Conservation (phyloP, 352 stramenopile species). For the Globisporangium yorkense region DNA sequence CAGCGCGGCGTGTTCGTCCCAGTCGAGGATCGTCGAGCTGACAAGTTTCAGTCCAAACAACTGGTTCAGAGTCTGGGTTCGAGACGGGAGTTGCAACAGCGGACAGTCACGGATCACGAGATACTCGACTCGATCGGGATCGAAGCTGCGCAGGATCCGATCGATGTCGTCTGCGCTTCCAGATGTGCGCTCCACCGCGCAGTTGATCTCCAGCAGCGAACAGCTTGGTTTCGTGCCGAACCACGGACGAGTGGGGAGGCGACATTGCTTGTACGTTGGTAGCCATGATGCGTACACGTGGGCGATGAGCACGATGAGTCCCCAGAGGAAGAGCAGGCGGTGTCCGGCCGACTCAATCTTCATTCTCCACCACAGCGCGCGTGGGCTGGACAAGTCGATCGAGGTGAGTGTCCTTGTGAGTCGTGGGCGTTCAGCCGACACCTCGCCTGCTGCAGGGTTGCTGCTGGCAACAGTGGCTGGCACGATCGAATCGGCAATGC, state of each 20-base stretch:
- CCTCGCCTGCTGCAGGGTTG: too few species aligned
- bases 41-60: conserved; percentile 15
- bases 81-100: conserved; percentile 3
- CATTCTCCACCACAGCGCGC: neutral
- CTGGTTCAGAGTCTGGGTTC: neutral
- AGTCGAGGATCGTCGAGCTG: conserved; percentile 14
- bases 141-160: neutral
- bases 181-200: neutral
- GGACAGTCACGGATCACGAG: conserved; percentile 12
- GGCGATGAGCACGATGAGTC: conserved; percentile 15
- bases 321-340: conserved; percentile 22
- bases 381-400: neutral
- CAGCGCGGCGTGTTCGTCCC: conserved; percentile 9
- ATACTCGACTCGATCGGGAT: conserved; percentile 7
- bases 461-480: neutral
- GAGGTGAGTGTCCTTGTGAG: neutral
- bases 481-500: neutral
- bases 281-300: conserved; percentile 19
- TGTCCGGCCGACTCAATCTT: conserved; percentile 11
- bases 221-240: conserved; percentile 6
- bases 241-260: conserved; percentile 14
- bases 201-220: conserved; percentile 11
- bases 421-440: too few species aligned
- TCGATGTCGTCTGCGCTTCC: conserved; percentile 2
- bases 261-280: conserved; percentile 19